These are phyloP conservation scores for Penicillium frequentans DNA, from an alignment of 2,329 filamentous ascomycete species.

Conservation along the genomic window DNA sequence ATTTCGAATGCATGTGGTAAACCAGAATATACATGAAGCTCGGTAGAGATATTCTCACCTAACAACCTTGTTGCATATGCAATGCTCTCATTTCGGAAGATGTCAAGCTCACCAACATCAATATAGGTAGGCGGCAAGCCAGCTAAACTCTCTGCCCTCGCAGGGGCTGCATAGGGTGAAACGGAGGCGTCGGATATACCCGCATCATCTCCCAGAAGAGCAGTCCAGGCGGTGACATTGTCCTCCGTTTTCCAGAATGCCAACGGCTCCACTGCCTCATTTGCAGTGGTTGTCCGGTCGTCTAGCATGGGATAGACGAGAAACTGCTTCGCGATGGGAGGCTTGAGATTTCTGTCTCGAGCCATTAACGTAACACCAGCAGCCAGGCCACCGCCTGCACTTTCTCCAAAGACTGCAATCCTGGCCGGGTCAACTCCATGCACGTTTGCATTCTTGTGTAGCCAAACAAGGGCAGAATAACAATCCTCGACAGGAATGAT, in stretches of 20 bases:
- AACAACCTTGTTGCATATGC: background rate
- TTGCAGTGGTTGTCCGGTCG: no score
- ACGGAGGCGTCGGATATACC: no score
- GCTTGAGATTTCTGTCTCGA: background rate
- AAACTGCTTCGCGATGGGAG: background rate
- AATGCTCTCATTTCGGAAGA: background rate
- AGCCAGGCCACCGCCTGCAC: background rate
- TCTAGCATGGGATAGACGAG: background rate
- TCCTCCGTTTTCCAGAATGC: no score
- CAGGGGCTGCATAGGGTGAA: no score
- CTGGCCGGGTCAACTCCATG: background rate
- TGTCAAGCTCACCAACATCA: background rate
- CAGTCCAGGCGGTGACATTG: no score
- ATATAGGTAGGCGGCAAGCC: background rate
- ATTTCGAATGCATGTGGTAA: no score
- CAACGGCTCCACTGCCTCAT: no score
- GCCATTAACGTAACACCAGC: background rate
- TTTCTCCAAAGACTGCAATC: background rate
- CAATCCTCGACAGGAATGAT: no score
- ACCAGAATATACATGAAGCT: background rate
- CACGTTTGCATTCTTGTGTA: background rate
- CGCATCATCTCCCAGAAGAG: no score
- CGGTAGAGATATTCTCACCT: background rate
- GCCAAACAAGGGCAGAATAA: no score
- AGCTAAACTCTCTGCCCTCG: background rate